Base-by-base conservation (phyloP, 768 basidiomycete species). In the Russula foetens region DNA sequence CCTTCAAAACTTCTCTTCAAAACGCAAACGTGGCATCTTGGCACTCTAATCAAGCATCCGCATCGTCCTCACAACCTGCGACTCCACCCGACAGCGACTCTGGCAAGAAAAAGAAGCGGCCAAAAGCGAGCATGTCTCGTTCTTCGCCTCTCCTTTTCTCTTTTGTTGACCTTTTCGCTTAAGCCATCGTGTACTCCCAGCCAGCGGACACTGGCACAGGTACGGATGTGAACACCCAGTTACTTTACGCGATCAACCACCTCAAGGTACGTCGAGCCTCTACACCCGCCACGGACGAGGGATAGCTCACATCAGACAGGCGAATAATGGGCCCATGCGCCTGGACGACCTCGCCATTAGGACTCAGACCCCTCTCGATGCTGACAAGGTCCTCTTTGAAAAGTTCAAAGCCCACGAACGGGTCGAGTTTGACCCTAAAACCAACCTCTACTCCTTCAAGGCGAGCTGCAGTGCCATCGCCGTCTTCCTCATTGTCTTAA, bases 311-410 rank as follows among this genome's bases (percentile, higher is more conserved):
- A 29, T 24, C n/a, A 3, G 61, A 21, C 66, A 86, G 84, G 78
- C 80, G 1, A 84, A 88, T 24, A 83, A 80, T 60, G 85, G 83
- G 61, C 93, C 92, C 12, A 91, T 91, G 80, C 85, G 92, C 4
- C 74, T 95, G 49, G 86, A 94, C 71, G 93, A 96, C 69, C 77
- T 96, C 48, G 90, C 92, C 2, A 85, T 94, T 45, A 77, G 87
- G 21, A 90, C 88, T 0, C 83, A 81, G 67, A 86, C 88, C 1
- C 88, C 91, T 9, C 73, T 96, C 3, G 84, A 90, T 63, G 82
- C 83, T 8, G 89, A 95, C 69, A 58, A 66, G 9, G 74, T 84
- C 4, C 79, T 95, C 12, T 77, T 90, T 4, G 87, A 93, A 70
- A 87, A 87, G 67, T 92, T 97, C 75, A 84, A 78, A 70, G 75